These are phyloP conservation scores for Cryptococcus deneoformans DNA, from an alignment of 1,284 basidiomycete genomes.

Conservation along the genomic window DNA sequence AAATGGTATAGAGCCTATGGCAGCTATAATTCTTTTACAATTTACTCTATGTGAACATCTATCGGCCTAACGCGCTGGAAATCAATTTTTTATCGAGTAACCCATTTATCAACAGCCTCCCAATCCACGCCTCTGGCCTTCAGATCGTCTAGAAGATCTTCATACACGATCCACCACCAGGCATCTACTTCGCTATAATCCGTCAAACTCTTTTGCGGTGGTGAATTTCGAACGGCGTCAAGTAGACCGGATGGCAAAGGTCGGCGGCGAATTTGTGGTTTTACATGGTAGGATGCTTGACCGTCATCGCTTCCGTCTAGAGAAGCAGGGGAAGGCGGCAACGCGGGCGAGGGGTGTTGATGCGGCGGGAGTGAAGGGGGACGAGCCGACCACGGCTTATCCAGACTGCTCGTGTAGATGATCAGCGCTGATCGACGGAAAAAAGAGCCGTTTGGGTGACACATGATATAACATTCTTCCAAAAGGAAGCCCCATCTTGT, in stretches of 20 bases:
- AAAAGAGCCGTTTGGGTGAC: not conserved
- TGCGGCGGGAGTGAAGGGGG: conserved; percentile 12
- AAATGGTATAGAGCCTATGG: too few species aligned
- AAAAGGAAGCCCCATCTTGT: not conserved
- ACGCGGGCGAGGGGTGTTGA: conserved; percentile 1
- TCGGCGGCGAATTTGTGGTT: conserved; percentile 1
- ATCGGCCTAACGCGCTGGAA: too few species aligned
- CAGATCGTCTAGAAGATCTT: conserved; percentile 39
- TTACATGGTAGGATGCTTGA: not conserved
- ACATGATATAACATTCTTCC: not conserved
- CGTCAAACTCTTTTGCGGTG: conserved; percentile 33
- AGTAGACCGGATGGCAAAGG: conserved; percentile 28
- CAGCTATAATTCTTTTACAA: too few species aligned
- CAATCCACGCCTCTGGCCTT: conserved; percentile 30
- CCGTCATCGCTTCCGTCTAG: not conserved
- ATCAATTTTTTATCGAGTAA: conserved; percentile 13
- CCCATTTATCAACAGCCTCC: conserved; percentile 35
- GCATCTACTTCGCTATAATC: conserved; percentile 41
- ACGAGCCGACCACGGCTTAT: conserved; percentile 46
- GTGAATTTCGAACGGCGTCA: conserved; percentile 22
- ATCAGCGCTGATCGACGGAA: not conserved
- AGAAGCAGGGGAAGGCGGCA: conserved; percentile 5
- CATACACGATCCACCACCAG: conserved; percentile 51
- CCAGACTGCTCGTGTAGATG: conserved; percentile 28
- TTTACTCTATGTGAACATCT: too few species aligned